Evolutionary conservation across 805 yeast genomes (phyloP).

Genomic region (Monosporozyma siamensis): DNA sequence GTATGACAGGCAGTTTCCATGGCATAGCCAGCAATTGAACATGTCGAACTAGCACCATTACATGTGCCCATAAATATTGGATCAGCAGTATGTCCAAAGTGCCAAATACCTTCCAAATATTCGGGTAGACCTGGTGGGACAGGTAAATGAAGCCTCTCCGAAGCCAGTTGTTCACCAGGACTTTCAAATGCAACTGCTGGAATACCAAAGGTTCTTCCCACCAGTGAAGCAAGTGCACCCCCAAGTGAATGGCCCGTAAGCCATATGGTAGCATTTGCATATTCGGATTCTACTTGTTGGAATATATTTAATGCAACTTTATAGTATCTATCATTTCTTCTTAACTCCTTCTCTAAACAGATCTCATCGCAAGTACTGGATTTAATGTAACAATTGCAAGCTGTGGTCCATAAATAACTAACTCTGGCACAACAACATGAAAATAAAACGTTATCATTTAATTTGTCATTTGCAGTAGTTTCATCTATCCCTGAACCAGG

Average conservation of each 20-base stretch:
- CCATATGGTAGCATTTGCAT: slow-evolving; percentile 75
- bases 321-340: slow-evolving; percentile 72
- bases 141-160: slow-evolving; percentile 79
- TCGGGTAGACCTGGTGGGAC: slow-evolving; percentile 82
- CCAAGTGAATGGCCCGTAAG: slow-evolving; percentile 93
- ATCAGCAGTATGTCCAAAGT: slow-evolving; percentile 93
- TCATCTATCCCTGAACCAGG: slow-evolving; percentile 71
- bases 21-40: slow-evolving; percentile 90
- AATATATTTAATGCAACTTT: slow-evolving; percentile 70
- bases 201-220: slow-evolving; percentile 82
- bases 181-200: slow-evolving; percentile 90
- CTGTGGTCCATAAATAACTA: slow-evolving; percentile 86
- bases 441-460: slow-evolving; percentile 80
- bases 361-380: slow-evolving; percentile 82
- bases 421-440: slow-evolving; percentile 95
- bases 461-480: slow-evolving; percentile 71
- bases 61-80: slow-evolving; percentile 96
- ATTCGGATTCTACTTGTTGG: slow-evolving; percentile 53
- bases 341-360: slow-evolving; percentile 71
- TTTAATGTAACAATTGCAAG: slow-evolving; percentile 82
- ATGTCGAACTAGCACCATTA: slow-evolving; percentile 82
- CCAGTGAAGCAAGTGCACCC: slow-evolving; percentile 69
- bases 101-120: slow-evolving; percentile 80
- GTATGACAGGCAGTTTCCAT: slow-evolving; percentile 95
- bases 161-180: slow-evolving; percentile 83